Evolutionary conservation across 805 yeast genomes (phyloP).

Genomic region (Ogataea angusta): DNA sequence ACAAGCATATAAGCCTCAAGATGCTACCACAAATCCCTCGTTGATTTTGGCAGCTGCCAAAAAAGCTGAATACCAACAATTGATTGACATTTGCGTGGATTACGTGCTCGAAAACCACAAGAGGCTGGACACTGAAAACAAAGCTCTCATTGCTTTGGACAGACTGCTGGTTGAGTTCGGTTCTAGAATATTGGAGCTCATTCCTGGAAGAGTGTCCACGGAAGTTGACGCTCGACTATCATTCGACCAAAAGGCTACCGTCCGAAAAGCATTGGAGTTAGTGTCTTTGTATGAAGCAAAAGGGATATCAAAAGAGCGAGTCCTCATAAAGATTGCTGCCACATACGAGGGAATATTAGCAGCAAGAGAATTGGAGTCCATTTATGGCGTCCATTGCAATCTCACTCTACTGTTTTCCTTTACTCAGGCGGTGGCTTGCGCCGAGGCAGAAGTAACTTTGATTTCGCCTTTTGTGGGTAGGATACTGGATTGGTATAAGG

Average conservation of each 20-base stretch:
- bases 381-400: conserved; percentile 89
- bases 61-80: conserved; percentile 80
- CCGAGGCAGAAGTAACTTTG: conserved; percentile 93
- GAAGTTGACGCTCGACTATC: conserved; percentile 99
- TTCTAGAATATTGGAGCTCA: conserved; percentile 81
- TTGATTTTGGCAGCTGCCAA: conserved; percentile 93
- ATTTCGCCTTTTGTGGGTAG: conserved; percentile 99
- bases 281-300: conserved; percentile 77
- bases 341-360: conserved; percentile 99
- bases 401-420: conserved; percentile 92
- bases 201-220: conserved; percentile 98
- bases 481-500: conserved; percentile 97
- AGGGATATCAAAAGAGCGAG: conserved; percentile 85
- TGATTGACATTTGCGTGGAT: conserved; percentile 86
- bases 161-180: conserved; percentile 94
- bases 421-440: conserved; percentile 97
- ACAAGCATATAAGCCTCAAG: conserved; percentile 97
- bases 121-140: conserved; percentile 42
- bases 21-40: conserved; percentile 98
- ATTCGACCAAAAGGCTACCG: conserved; percentile 87
- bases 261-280: conserved; percentile 88
- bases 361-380: conserved; percentile 87
- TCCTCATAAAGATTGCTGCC: conserved; percentile 93
- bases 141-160: conserved; percentile 81
- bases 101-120: conserved; percentile 64